Evolutionary conservation across 2,329 filamentous ascomycete species (phyloP).

Genomic region (Thielaviopsis euricoi): DNA sequence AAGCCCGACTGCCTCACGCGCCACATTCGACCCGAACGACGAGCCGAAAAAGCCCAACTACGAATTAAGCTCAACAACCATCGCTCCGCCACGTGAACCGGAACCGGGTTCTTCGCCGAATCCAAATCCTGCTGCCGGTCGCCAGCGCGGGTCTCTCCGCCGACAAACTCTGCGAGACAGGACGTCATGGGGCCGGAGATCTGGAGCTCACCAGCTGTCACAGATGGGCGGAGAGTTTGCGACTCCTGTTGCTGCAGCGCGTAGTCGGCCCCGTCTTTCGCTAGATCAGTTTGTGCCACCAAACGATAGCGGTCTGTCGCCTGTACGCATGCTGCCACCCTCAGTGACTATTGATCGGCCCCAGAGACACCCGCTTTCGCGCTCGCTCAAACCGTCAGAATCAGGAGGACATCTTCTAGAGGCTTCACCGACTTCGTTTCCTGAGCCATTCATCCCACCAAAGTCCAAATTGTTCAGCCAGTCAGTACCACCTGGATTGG

Average conservation of each 20-base stretch:
- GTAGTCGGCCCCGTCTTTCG: constrained; percentile 56
- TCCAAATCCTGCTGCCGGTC: constrained; percentile 43
- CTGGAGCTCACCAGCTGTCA: constrained; percentile 29
- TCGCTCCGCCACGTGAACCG: constrained; percentile 23
- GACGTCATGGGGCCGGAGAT: constrained; percentile 43
- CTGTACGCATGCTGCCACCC: constrained; percentile 29
- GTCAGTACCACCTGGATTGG: constrained; percentile 7
- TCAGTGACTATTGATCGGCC: constrained; percentile 19
- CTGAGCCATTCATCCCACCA: constrained; percentile 7
- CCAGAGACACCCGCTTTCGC: constrained; percentile 68
- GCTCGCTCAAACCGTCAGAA: constrained; percentile 73
- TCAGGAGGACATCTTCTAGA: constrained; percentile 64
- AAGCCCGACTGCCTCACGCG: constrained; percentile 19
- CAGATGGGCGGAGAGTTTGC: constrained; percentile 37
- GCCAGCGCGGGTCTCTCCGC: constrained; percentile 60
- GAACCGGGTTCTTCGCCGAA: constrained; percentile 29
- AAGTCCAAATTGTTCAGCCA: constrained; percentile 21
- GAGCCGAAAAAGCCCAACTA: constrained; percentile 29
- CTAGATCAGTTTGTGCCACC: constrained; percentile 62
- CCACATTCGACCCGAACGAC: constrained; percentile 20
- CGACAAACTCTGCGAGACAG: constrained; percentile 70
- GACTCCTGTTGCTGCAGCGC: constrained; percentile 31
- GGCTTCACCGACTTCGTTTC: constrained; percentile 32
- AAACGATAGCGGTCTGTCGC: constrained; percentile 32
- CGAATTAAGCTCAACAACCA: constrained; percentile 27